A percentile compares a stretch with the other conserved stretches of the same genome.
Evolutionary conservation across 106 monocot species (phyloP).

Genomic region (Dendrobium nobile): DNA sequence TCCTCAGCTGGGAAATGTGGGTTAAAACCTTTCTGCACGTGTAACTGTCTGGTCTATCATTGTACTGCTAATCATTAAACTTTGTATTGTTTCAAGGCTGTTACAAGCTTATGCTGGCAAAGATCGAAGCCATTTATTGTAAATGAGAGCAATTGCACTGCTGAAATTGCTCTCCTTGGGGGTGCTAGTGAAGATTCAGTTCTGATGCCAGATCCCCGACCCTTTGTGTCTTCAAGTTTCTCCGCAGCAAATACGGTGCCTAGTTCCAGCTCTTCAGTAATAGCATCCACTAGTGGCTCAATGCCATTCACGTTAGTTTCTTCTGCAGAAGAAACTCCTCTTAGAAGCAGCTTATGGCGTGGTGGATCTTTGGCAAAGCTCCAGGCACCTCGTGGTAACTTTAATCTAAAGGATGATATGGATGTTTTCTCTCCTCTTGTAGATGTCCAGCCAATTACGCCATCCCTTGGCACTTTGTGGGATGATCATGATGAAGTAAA

Average conservation of each 20-base stretch:
- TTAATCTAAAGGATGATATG: slow-evolving; percentile 91
- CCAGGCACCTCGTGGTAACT: slow-evolving; percentile 46
- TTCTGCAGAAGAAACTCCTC: slow-evolving; percentile 55
- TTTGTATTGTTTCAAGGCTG: slow-evolving; percentile 46
- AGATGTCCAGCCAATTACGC: slow-evolving; percentile 94
- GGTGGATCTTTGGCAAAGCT: slow-evolving; percentile 61
- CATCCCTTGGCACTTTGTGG: slow-evolving; percentile 66
- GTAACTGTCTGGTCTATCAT: not conserved
- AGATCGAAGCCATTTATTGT: slow-evolving; percentile 76
- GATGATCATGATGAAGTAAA: slow-evolving; percentile 62
- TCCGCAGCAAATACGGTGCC: slow-evolving; percentile 20
- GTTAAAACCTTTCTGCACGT: too few species aligned
- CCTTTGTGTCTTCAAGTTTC: slow-evolving; percentile 43
- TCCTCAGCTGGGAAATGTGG: not conserved
- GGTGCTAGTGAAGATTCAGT: slow-evolving; percentile 74
- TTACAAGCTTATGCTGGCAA: slow-evolving; percentile 93
- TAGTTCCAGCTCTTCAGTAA: slow-evolving; percentile 33
- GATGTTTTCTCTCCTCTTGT: slow-evolving; percentile 97
- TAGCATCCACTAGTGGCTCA: slow-evolving; percentile 27
- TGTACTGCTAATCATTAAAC: not conserved
- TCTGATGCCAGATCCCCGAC: slow-evolving; percentile 96
- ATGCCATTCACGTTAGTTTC: slow-evolving; percentile 24
- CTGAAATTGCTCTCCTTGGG: slow-evolving; percentile 86
- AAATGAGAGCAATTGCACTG: slow-evolving; percentile 61
- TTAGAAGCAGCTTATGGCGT: slow-evolving; percentile 31